Evolutionary conservation across 2,329 filamentous ascomycete genomes (phyloP), one percentile per base, ranked within the genome.

Genomic region (Didymosphaeria variabile): DNA sequence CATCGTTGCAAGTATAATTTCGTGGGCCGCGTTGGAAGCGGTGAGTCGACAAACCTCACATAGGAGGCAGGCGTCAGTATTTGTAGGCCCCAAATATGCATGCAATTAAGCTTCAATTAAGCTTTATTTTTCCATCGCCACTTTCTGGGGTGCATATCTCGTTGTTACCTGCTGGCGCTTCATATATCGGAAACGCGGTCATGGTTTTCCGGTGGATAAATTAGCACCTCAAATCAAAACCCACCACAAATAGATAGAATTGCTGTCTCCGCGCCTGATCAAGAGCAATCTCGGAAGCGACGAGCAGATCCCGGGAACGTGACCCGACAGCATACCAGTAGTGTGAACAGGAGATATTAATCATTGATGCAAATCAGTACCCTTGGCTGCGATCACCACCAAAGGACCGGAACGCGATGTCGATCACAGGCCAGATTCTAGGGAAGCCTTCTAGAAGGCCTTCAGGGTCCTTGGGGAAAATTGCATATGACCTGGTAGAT

Each of bases 1-100:
- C 83, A 85, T 85, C 32, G 38, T 76, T 62, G 61, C 29, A 21
- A 12, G 45, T 5, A 10, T 8, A n/a, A 3, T 34, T 26, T 23
- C 21, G 36, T 21, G 4, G 13, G 19, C 44, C 9, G 42, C 21
- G 26, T 50, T 31, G 3, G 44, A 51, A 32, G 17, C 5, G 57
- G 46, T 59, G 54, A 49, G 40, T 66, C 55, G 58, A 23, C 29
- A 55, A 52, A 54, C 12, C 61, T 64, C 46, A 46, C 38, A 64
- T 58, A 64, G 57, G 59, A 45, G 63, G 62, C 46, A 55, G 61
- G 38, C 42, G 59, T 31, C 19, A 21, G 45, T 57, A 57, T 57
- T 50, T 57, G 26, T 50, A 57, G 42, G 53, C 42, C 40, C 10
- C 26, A 9, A 31, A 3, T 17, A n/a, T 5, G 2, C 19, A 6